Evolutionary conservation across 768 basidiomycete species (phyloP), one percentile per base, ranked within the genome.

Genomic region (Kwoniella mangroviensis): DNA sequence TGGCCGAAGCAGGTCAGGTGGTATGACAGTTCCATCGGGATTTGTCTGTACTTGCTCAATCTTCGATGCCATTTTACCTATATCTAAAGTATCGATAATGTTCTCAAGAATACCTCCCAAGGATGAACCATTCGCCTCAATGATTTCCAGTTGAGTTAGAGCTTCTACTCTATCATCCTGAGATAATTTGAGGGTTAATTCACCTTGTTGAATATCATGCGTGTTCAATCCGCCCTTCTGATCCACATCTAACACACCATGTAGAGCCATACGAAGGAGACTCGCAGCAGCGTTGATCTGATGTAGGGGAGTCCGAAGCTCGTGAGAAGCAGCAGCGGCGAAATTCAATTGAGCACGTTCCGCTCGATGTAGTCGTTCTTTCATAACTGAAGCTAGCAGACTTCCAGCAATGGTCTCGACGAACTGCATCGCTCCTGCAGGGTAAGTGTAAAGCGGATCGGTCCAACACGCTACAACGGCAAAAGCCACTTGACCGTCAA

Each of bases 321-420:
- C 81, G 51, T 82, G 81, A 56, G 68, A 72, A 2, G 81, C 79
- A 12, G 80, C 77, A 12, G 79, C 74, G 4, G 81, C 81, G 58
- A 82, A 82, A 17, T 73, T 74, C 15, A 80, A 70, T 61, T 82
- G 76, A 10, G 77, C 73, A 19, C 75, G 24, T 63, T 75, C 71
- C 3, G 69, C 77, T 22, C 71, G 71, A 65, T 76, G 76, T 6
- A 80, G 58, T 22, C 72, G 63, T 62, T 78, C 76, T 53, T 80
- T 80, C 74, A 79, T 75, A 5, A 78, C 77, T 64, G 81, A 68
- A 19, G 81, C 81, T 22, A 81, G 61, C 28, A 82, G 61, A 62
- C 78, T 79, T 1, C 81, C 81, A 1, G 78, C 79, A 19, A 82
- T 81, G 3, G 76, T 79, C 63, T 82, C 81, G 22, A 82, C 77